phyloP scores from a whole-genome alignment of 306 rosid species.

The Cucumis hystrix region DNA sequence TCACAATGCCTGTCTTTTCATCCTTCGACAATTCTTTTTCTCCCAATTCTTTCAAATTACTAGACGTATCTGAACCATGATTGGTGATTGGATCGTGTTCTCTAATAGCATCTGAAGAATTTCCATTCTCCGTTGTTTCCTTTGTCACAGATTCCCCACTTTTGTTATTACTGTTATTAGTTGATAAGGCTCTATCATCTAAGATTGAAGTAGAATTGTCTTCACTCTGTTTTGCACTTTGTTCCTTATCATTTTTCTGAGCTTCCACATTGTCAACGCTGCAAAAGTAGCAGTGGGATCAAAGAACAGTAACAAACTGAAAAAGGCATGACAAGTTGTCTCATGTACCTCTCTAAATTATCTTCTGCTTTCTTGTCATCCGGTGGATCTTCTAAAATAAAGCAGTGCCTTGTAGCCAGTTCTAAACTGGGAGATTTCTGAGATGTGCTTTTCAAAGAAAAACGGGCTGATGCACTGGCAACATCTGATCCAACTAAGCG shows the following conservation, averaged over 20 bases:
- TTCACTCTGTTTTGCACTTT: conserved; percentile 23
- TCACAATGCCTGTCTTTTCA: conserved; percentile 21
- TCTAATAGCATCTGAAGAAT: conserved; percentile 24
- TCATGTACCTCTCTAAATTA: conserved; percentile 42
- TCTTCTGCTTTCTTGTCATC: conserved; percentile 36
- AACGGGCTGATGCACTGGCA: conserved; percentile 70
- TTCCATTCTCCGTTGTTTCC: conserved; percentile 25
- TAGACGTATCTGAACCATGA: conserved; percentile 19
- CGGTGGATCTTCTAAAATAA: conserved; percentile 67
- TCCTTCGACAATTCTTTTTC: conserved; percentile 25
- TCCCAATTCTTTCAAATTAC: conserved; percentile 25
- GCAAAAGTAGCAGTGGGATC: conserved; percentile 22
- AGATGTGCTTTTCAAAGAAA: conserved; percentile 50
- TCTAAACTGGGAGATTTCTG: conserved; percentile 51
- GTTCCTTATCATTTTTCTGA: conserved; percentile 25
- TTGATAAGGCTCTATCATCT: conserved; percentile 26
- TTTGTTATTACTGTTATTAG: conserved; percentile 16
- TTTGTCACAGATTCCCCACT: conserved; percentile 27
- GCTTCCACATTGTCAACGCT: conserved; percentile 30
- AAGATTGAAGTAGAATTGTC: conserved; percentile 20
- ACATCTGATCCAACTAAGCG: conserved; percentile 64
- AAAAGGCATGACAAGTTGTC: conserved; percentile 8
- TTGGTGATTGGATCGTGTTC: conserved; percentile 19
- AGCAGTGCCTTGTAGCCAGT: conserved; percentile 68
- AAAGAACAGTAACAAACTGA: conserved; percentile 7